Percentiles rank a stretch among this genome's conserved stretches.
phyloP scores from a whole-genome alignment of 2,329 filamentous ascomycete genomes.

The Dryadomyces quercus-mongolicae region DNA sequence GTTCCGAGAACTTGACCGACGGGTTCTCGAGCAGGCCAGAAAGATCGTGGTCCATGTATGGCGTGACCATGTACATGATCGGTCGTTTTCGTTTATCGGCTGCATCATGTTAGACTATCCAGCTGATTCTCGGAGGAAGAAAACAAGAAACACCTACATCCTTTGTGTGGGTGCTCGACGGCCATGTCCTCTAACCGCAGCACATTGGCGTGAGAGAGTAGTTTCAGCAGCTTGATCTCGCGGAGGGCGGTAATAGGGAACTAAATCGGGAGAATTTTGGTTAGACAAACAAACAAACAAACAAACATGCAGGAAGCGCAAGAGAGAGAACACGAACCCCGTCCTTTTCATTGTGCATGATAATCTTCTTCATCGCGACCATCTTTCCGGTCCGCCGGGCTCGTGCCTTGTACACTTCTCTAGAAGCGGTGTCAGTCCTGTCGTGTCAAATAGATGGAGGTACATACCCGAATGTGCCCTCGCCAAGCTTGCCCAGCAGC shows the following conservation, averaged over 20 bases:
- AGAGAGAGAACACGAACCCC: slow-evolving; percentile 38
- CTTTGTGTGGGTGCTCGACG: slow-evolving; percentile 61
- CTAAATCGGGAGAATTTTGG: slow-evolving; percentile 23
- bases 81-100: slow-evolving; percentile 68
- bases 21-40: slow-evolving; percentile 94
- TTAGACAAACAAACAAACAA: slow-evolving; percentile 3
- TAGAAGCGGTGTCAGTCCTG: slow-evolving; percentile 19
- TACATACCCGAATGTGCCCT: slow-evolving; percentile 82
- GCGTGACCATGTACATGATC: slow-evolving; percentile 97
- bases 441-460: slow-evolving; percentile 22
- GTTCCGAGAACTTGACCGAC: slow-evolving; percentile 70
- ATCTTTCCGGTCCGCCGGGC: slow-evolving; percentile 62
- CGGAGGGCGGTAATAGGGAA: slow-evolving; percentile 97
- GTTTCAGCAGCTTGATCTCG: slow-evolving; percentile 94
- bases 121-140: not conserved
- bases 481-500: slow-evolving; percentile 71
- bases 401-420: slow-evolving; percentile 82
- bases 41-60: slow-evolving; percentile 99
- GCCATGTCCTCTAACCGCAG: slow-evolving; percentile 90
- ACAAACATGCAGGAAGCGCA: no score
- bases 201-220: slow-evolving; percentile 84
- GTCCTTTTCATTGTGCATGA: slow-evolving; percentile 99
- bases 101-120: slow-evolving; percentile 17
- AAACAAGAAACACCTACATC: slow-evolving; percentile 31
- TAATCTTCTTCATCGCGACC: slow-evolving; percentile 92